Base-by-base conservation (phyloP, 495 filamentous ascomycete species). In the Daldinia decipiens region DNA sequence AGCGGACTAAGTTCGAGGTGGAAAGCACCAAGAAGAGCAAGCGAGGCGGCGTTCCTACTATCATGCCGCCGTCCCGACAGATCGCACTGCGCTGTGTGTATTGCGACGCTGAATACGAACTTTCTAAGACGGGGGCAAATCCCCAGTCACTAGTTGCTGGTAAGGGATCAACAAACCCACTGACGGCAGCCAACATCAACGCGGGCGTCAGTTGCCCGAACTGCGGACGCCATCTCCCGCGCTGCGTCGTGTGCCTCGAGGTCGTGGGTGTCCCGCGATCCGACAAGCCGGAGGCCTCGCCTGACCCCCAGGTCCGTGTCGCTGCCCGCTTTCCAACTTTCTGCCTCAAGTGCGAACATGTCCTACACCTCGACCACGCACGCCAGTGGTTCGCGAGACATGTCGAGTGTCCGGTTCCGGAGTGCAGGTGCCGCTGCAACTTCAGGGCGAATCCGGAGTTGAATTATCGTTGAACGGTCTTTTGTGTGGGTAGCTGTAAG, bases 331-430 rank as follows among this genome's bases (percentile, higher is more conserved):
- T 86, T 60, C 86, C 94, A 52, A 90, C 89, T 0, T 97, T 97
- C 74, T 99, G 95, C 72, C 87, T 94, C 40, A 86, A 86, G 64
- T 99, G 95, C 77, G 91, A 92, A 73, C 95, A 99, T 82, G 93
- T 92, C 12, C 89, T 92, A 74, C 95, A 99, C 78, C 88, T 91
- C 13, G 89, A 94, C 72, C 95, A 98, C 79, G 93, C 94, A 11
- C 82, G 88, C 65, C 88, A 91, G 70, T 99, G 95, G 95, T 99
- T 98, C 78, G 82, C 80, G 34, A 84, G 86, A 59, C 91, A 96
- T 78, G 85, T 82, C 58, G 87, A 94, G 70, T 98, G 95, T 80
- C 93, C 95, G 0, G 92, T 97, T 19, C 90, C 93, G 1, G 94
- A 95, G 71, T 99, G 95, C 78, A 82, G 86, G 71, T 99, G 95